phyloP scores from a whole-genome alignment of 306 rosid genomes.

The Canavalia ensiformis region DNA sequence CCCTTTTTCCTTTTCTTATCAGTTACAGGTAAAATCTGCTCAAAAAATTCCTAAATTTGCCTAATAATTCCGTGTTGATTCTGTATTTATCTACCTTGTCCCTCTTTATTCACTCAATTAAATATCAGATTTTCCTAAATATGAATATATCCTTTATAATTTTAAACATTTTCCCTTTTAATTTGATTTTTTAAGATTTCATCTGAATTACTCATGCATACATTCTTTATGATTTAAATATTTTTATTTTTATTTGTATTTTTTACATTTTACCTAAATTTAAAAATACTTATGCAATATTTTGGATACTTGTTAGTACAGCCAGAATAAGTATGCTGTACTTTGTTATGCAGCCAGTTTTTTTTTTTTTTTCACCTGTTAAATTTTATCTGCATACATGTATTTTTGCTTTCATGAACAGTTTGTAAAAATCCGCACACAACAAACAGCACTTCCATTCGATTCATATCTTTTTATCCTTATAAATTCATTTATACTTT shows the following conservation, averaged over 20 bases:
- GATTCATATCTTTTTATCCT: not conserved
- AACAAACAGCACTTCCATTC: not conserved
- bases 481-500: not conserved
- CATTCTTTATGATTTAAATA: not conserved
- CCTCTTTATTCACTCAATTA: not conserved
- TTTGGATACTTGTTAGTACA: not conserved
- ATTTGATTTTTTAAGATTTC: not conserved
- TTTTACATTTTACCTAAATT: not conserved
- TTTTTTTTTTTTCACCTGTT: not conserved
- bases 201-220: not conserved
- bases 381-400: not conserved
- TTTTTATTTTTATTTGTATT: not conserved
- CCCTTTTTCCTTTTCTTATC: not conserved
- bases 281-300: not conserved
- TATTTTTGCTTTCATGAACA: not conserved
- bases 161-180: not conserved
- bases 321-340: conserved; percentile 12
- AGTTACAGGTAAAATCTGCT: not conserved
- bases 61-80: not conserved
- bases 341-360: not conserved
- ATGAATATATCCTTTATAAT: too few relatives aligned
- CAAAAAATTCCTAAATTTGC: not conserved
- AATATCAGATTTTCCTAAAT: not conserved
- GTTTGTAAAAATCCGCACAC: not conserved
- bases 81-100: not conserved